phyloP scores from a whole-genome alignment of 2,329 filamentous ascomycete species.

The Aspergillus pseudonomiae region DNA sequence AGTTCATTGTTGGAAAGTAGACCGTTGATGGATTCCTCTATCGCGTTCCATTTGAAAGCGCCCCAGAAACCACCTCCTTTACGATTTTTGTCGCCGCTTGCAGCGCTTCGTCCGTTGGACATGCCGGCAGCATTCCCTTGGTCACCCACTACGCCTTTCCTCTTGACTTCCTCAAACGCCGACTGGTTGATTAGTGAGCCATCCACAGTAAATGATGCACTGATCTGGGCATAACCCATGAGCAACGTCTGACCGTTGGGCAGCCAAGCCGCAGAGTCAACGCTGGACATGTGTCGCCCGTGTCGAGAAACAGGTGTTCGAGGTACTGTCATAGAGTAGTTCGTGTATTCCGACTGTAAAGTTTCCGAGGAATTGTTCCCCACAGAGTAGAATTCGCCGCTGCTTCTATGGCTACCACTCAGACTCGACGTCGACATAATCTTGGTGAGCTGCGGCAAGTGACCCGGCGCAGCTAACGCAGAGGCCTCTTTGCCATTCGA shows the following conservation, averaged over 20 bases:
- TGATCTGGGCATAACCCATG: conserved; percentile 97
- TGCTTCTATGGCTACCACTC: conserved; percentile 80
- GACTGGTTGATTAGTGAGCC: conserved; percentile 86
- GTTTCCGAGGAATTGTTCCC: conserved; percentile 97
- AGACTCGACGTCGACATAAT: conserved; percentile 79
- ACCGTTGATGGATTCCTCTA: conserved; percentile 85
- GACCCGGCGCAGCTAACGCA: conserved; percentile 30
- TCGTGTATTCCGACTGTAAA: conserved; percentile 80
- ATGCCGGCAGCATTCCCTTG: conserved; percentile 80
- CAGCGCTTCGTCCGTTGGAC: conserved; percentile 54
- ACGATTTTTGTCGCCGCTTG: conserved; percentile 40
- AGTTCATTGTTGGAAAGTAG: conserved; percentile 84
- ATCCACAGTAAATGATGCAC: conserved; percentile 88
- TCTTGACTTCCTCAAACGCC: conserved; percentile 93
- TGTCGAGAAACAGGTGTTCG: conserved; percentile 49
- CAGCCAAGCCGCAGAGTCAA: conserved; percentile 30
- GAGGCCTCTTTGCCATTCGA: conserved; percentile 28
- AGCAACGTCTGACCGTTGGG: conserved; percentile 71
- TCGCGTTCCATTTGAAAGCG: conserved; percentile 82
- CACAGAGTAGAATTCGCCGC: conserved; percentile 90
- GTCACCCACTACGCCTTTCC: conserved; percentile 85
- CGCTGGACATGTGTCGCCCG: conserved; percentile 49
- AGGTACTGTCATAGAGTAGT: conserved; percentile 53
- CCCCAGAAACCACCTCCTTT: conserved; percentile 81
- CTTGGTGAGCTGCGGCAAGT: conserved; percentile 54